Conservation (phyloP, 164 flowering plant species). For the Chimonanthus salicifolius region DNA sequence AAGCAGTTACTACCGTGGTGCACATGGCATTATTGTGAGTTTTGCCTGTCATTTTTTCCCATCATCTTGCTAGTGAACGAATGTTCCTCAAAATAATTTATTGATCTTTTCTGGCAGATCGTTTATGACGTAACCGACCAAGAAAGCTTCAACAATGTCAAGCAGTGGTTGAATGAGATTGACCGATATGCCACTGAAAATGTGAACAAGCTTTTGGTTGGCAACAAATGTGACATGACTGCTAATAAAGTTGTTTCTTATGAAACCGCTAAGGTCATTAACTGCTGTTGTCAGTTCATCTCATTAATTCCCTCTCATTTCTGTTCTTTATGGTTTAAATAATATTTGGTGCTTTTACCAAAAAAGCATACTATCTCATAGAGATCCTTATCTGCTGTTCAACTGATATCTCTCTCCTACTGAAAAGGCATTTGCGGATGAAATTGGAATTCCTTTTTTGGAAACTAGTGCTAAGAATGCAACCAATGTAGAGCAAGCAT, state of each 20-base stretch:
- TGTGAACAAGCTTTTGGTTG: slow-evolving; percentile 38
- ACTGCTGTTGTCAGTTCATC: no score
- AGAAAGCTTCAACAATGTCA: slow-evolving; percentile 35
- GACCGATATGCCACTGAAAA: slow-evolving; percentile 34
- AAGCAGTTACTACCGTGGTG: slow-evolving; percentile 88
- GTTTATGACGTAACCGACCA: slow-evolving; percentile 36
- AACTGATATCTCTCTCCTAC: background rate
- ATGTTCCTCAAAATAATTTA: background rate
- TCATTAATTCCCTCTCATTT: background rate
- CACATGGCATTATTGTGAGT: slow-evolving; percentile 78
- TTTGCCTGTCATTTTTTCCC: background rate
- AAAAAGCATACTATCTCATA: background rate
- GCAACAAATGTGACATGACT: slow-evolving; percentile 33
- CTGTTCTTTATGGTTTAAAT: background rate
- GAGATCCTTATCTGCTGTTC: background rate
- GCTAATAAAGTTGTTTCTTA: slow-evolving; percentile 28
- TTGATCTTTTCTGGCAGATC: slow-evolving; percentile 14
- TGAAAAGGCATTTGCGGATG: slow-evolving; percentile 33
- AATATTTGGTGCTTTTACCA: background rate
- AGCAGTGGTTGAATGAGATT: slow-evolving; percentile 36
- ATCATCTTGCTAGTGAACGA: background rate
- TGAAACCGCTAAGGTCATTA: slow-evolving; percentile 33
- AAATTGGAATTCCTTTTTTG: slow-evolving; percentile 34
- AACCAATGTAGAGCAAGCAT: slow-evolving; percentile 34
- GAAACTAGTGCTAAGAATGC: slow-evolving; percentile 35